phyloP scores from a whole-genome alignment of 345 rosid genomes.

The Hibiscus syriacus region DNA sequence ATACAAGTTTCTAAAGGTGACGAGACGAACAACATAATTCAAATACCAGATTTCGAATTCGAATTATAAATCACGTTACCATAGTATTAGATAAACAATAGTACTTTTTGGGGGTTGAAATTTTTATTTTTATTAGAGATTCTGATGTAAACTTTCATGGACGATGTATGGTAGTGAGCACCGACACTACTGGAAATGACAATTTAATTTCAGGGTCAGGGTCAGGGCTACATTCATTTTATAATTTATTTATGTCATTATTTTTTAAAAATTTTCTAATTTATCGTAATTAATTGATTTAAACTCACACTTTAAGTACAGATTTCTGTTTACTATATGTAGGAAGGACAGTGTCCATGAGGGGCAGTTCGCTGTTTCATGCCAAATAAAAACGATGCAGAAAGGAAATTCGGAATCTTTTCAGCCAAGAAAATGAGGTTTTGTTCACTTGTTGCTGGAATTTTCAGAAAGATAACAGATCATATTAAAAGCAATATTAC shows the following conservation, averaged over 20 bases:
- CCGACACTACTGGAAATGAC: slow-evolving; percentile 41
- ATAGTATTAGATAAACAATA: neutral
- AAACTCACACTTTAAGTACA: neutral
- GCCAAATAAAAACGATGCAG: slow-evolving; percentile 17
- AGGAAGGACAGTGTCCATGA: slow-evolving; percentile 2
- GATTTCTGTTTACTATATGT: slow-evolving; percentile 10
- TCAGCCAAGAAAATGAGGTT: slow-evolving; percentile 11
- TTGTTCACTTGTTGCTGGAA: neutral
- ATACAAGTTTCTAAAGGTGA: slow-evolving; percentile 30
- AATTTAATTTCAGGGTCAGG: slow-evolving; percentile 2
- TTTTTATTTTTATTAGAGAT: neutral
- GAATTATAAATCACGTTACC: slow-evolving; percentile 23
- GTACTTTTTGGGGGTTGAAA: neutral
- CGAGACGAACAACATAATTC: slow-evolving; percentile 25
- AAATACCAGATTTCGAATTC: slow-evolving; percentile 34
- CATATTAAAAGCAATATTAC: too few species aligned
- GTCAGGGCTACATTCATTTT: neutral
- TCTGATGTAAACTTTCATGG: slow-evolving; percentile 1
- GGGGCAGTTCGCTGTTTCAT: slow-evolving; percentile 10
- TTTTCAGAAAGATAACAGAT: neutral
- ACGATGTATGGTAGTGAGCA: slow-evolving; percentile 32
- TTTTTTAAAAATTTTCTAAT: too few species aligned
- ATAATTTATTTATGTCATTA: neutral
- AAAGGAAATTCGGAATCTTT: slow-evolving; percentile 17
- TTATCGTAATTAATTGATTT: too few species aligned